Base-by-base conservation (phyloP, 179 eudicot species). In the Actinidia chinensis region DNA sequence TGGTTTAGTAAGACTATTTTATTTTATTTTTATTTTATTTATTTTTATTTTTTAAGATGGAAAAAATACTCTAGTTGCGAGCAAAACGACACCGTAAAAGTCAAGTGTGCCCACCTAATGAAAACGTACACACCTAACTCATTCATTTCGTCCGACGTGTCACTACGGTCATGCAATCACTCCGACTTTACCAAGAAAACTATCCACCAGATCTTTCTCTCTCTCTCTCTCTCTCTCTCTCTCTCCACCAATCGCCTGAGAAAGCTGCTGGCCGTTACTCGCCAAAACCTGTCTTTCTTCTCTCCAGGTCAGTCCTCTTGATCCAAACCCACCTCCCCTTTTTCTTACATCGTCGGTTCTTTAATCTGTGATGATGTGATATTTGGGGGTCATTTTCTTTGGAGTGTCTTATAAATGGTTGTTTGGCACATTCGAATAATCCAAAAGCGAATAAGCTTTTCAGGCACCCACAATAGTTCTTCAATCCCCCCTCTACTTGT, bases 361-460 rank as follows among this genome's bases (percentile, higher is more conserved):
- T 71, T 17, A 52, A 28, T 71, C 63, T 25, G 11, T 70, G 6
- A 46, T 68, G 52, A n/a, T 7, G 7, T 17, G 8, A 9, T n/a
- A 56, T 42, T 2, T 9, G 11, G 15, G 56, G 15, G 44, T 75
- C 70, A 18, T 58, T 74, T 25, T 63, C 56, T 33, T 17, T 74
- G 66, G 14, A 23, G 33, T 44, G 54, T 59, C 40, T 20, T 4
- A 46, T 4, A n/a, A 40, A 14, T 56, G 48, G n/a, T 67, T 58
- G 68, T 76, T 70, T 63, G 70, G 82, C 80, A 79, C 82, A 84
- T 78, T 81, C 82, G 68, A 82, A 76, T 81, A 50, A 71, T 79
- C 43, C 64, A 4, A 69, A 70, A 78, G 15, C 17, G 84, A 84
- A 79, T 84, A 82, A 82, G 76, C 85, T 82, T 76, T 79, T 44